phyloP scores from a whole-genome alignment of 768 basidiomycete species.

The Naganishia friedmannii region DNA sequence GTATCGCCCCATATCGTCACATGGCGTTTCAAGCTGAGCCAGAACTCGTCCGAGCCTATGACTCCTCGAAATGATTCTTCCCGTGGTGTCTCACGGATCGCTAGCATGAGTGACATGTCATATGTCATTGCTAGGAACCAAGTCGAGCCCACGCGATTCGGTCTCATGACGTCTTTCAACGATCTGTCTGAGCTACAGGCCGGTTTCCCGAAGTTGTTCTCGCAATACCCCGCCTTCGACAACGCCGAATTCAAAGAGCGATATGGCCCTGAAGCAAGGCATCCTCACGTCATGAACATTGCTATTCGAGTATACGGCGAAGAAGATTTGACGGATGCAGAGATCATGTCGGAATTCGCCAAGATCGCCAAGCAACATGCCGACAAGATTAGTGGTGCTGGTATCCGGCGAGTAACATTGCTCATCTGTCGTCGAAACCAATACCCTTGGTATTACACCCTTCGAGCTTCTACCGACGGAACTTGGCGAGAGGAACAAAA shows the following conservation, averaged over 20 bases:
- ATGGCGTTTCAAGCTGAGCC: conserved; percentile 94
- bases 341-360: conserved; percentile 67
- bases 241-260: conserved; percentile 68
- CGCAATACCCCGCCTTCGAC: conserved; percentile 72
- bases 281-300: conserved; percentile 90
- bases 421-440: conserved; percentile 84
- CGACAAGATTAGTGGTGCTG: conserved; percentile 65
- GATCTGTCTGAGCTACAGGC: conserved; percentile 65
- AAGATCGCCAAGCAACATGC: conserved; percentile 69
- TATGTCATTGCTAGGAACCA: conserved; percentile 82
- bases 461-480: conserved; percentile 64
- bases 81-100: conserved; percentile 71
- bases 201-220: conserved; percentile 73
- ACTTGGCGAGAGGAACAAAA: conserved; percentile 90
- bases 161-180: conserved; percentile 87
- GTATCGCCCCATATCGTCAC: conserved; percentile 77
- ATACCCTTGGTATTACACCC: conserved; percentile 92
- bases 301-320: conserved; percentile 82
- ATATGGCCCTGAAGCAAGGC: conserved; percentile 68
- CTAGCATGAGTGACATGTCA: conserved; percentile 90
- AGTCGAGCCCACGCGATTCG: conserved; percentile 82
- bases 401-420: conserved; percentile 87
- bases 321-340: conserved; percentile 72
- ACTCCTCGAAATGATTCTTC: conserved; percentile 52
- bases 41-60: conserved; percentile 59